phyloP scores from a whole-genome alignment of 352 stramenopile species.

The Phytophthora macrochlamydospora region DNA sequence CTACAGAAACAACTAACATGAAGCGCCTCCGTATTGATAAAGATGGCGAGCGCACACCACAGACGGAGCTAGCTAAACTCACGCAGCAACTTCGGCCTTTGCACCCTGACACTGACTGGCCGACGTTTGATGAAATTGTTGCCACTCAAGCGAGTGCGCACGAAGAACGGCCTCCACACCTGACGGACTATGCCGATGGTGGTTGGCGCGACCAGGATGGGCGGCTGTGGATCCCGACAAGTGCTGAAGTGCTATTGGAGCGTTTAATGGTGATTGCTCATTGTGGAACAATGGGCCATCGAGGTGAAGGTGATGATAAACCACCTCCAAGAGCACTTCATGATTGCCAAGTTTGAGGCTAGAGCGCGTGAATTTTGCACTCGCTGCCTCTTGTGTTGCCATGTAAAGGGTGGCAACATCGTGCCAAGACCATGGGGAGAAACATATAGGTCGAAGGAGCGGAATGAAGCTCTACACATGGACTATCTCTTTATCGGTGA shows the following conservation, averaged over 20 bases:
- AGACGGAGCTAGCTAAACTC: too few species aligned
- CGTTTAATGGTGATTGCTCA: too few species aligned
- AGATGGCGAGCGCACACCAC: too few species aligned
- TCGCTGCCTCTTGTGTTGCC: constrained; percentile 3
- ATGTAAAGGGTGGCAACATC: constrained; percentile 8
- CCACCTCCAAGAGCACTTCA: background rate
- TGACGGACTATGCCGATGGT: too few species aligned
- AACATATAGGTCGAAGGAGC: background rate
- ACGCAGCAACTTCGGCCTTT: too few species aligned
- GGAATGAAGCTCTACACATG: constrained; percentile 7
- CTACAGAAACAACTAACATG: constrained; percentile 1
- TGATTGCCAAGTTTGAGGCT: background rate
- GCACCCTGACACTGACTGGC: too few species aligned
- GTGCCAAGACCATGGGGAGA: constrained; percentile 1
- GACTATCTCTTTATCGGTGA: constrained; percentile 9
- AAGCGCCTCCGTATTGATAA: background rate
- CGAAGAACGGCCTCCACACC: too few species aligned
- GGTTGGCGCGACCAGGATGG: too few species aligned
- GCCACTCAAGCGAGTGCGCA: too few species aligned
- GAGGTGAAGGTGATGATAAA: constrained; percentile 4
- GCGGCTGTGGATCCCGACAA: too few species aligned
- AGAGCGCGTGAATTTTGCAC: background rate
- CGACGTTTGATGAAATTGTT: too few species aligned
- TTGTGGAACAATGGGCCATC: background rate
- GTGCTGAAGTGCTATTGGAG: too few species aligned